Conservation (phyloP, 495 filamentous ascomycete genomes). For the Daldinia decipiens region DNA sequence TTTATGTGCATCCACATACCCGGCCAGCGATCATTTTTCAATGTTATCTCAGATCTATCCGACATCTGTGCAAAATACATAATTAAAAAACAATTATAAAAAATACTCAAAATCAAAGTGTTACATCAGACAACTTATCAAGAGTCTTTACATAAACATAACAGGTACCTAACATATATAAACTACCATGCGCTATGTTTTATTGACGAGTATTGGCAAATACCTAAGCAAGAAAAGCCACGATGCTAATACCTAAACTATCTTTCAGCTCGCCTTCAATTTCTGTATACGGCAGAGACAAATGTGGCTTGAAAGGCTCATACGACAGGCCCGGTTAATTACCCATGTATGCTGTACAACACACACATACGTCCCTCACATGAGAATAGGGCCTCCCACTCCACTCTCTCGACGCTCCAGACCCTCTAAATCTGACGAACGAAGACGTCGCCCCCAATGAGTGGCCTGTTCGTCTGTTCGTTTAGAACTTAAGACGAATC, state of each 20-base stretch:
- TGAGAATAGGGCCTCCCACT: slow-evolving; percentile 20
- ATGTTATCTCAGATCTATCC: slow-evolving; percentile 28
- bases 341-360: slow-evolving; percentile 29
- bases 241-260: slow-evolving; percentile 1
- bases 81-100: not conserved
- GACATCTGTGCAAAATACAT: slow-evolving; percentile 15
- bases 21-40: slow-evolving; percentile 15
- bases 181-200: not conserved
- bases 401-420: slow-evolving; percentile 26
- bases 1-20: slow-evolving; percentile 11
- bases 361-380: slow-evolving; percentile 20
- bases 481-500: not conserved
- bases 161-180: not conserved
- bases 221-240: slow-evolving; percentile 13
- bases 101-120: not conserved
- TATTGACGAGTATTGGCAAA: not conserved
- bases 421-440: slow-evolving; percentile 1
- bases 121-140: not conserved
- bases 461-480: slow-evolving; percentile 11
- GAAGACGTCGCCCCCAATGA: not conserved
- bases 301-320: slow-evolving; percentile 21
- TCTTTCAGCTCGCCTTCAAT: slow-evolving; percentile 7
- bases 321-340: slow-evolving; percentile 21
- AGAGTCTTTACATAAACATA: slow-evolving; percentile 3
- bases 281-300: not conserved